Base-by-base conservation (phyloP, 1,284 basidiomycete genomes). In the Naganishia albida region DNA sequence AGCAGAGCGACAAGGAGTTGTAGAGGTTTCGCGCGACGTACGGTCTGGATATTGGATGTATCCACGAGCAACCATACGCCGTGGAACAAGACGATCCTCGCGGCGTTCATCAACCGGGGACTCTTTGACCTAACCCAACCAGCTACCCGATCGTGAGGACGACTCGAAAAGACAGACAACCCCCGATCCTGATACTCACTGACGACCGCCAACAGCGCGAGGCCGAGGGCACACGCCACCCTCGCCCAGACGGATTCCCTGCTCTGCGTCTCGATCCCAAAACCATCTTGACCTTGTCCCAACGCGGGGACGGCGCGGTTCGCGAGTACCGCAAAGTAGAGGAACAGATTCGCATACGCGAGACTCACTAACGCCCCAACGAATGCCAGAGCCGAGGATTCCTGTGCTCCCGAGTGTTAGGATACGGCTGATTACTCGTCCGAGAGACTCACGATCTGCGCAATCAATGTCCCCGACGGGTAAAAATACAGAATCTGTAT, bases 401-500 rank as follows among this genome's bases (percentile, higher is more conserved):
- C 34, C 34, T 34, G 10, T 10, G 10, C 34, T n/a, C n/a, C n/a
- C n/a, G n/a, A n/a, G n/a, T n/a, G n/a, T n/a, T n/a, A n/a, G n/a
- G n/a, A n/a, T n/a, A n/a, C n/a, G n/a, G n/a, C n/a, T n/a, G n/a
- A n/a, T n/a, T n/a, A n/a, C n/a, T 34, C 4, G 34, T 4, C 34
- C 4, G 34, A 34, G 34, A 34, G n/a, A 34, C 34, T 34, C 34
- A 34, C 77, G 7, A 78, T 48, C 52, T 78, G 75, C n/a, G 71
- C 67, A n/a, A 71, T 70, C 3, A 79, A 69, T 0, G 72, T 70
- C 1, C 74, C 75, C n/a, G 71, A 66, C 0, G 79, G 78, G 49
- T 80, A 79, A 70, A 77, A 80, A 73, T 79, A 80, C 15, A 80
- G 73, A 10, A 77, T 56, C 23, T 75, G 67, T 3, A 74, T 70